Evolutionary conservation across 345 rosid species (phyloP).

Genomic region (Erysimum cheiranthoides): DNA sequence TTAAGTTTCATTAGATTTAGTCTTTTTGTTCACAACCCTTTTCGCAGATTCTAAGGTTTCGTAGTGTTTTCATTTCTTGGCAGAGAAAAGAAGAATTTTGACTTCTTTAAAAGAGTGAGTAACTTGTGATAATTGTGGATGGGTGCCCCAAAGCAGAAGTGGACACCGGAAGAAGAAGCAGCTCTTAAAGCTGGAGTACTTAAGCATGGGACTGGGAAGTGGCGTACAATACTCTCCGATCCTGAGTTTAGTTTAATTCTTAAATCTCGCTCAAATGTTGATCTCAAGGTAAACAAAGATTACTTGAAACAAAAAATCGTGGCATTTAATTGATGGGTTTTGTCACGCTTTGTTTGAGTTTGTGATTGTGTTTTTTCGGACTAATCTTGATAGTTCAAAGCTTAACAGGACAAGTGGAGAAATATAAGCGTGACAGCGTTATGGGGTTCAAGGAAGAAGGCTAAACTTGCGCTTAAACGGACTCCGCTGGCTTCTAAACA

Average conservation of each 20-base stretch:
- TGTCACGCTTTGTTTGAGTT: constrained; percentile 20
- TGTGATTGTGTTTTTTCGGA: constrained; percentile 10
- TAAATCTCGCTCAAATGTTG: constrained; percentile 92
- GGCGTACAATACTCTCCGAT: constrained; percentile 97
- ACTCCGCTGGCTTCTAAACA: constrained; percentile 53
- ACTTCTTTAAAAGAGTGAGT: constrained; percentile 9
- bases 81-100: constrained; percentile 23
- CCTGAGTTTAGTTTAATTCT: constrained; percentile 76
- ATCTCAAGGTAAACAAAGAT: constrained; percentile 71
- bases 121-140: constrained; percentile 47
- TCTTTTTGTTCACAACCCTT: neutral
- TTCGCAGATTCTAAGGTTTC: constrained; percentile 29
- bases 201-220: constrained; percentile 96
- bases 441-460: constrained; percentile 93
- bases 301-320: neutral
- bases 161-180: constrained; percentile 99
- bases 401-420: constrained; percentile 96
- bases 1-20: neutral
- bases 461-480: constrained; percentile 79
- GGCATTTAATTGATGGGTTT: neutral
- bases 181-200: constrained; percentile 94
- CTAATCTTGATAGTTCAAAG: constrained; percentile 32
- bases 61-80: constrained; percentile 36
- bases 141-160: constrained; percentile 99
- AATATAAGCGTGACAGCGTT: constrained; percentile 91